Evolutionary conservation across 768 basidiomycete genomes (phyloP), one percentile per base, ranked within the genome.

Genomic region (Hypsizygus marmoreus): DNA sequence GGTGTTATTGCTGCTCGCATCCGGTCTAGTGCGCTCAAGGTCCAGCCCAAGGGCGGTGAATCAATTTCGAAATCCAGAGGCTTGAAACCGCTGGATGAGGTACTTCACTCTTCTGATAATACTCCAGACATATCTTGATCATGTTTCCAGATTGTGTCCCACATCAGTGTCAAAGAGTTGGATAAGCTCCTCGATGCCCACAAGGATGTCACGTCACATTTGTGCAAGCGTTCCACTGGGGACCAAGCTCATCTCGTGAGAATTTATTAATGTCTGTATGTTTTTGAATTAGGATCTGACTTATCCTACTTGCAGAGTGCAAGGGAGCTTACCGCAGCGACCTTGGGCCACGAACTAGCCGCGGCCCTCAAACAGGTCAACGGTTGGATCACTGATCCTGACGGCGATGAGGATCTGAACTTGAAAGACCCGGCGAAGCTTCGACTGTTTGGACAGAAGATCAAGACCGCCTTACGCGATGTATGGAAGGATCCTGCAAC

Each of bases 1-100:
- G 97, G 97, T 8, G 76, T 86, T n/a, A 91, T 99, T 41, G 94
- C 89, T 17, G 88, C 93, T 4, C 80, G 82, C 31, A 76, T 98
- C 31, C 79, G 88, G 24, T 68, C 78, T 0, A 84, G 79, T 28
- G 67, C 70, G 40, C 64, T 84, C 34, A 78, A 71, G 41, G 68
- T 76, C 14, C 70, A 75, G 56, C 63, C 53, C 29, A 58, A 54
- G n/a, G 55, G 51, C n/a, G 57, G 32, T 12, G 63, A 62, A 3
- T 39, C 55, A 5, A 62, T 54, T 22, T 47, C 59, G 30, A 74
- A 66, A 51, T 61, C 48, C 43, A 74, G 64, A 43, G 62, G 61
- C 7, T 51, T 88, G 50, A 73, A 74, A 47, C 73, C 88, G 2
- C 57, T 95, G 22, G 90, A 91, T 26, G 90, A 93, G 71, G 92